Base-by-base conservation (phyloP, 306 rosid genomes). In the Glycyrrhiza uralensis region DNA sequence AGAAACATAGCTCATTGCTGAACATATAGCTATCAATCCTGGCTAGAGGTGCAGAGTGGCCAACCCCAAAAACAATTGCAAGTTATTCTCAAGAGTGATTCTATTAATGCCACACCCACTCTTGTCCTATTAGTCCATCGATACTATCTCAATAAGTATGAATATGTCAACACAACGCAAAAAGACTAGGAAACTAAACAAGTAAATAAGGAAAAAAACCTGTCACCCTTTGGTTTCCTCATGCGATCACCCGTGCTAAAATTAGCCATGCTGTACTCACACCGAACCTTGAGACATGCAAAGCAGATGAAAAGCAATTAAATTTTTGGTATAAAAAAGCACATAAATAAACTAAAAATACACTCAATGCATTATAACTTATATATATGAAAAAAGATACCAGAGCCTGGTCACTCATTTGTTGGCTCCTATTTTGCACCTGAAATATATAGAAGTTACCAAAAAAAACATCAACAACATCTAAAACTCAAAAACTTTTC, bases 201-300 rank as follows among this genome's bases (percentile, higher is more conserved):
- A 79, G 50, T 6, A 45, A 59, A 63, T 8, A 3, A 26, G 60
- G n/a, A n/a, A 11, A 81, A 29, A 55, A 93, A 62, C 97, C 96
- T 90, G 82, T 93, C 92, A 6, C 97, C 97, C 96, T 93, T 93
- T 1, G 90, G 87, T 69, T 87, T 93, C 80, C 97, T 86, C 91
- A 64, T 83, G 64, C 96, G 90, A 87, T 93, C 98, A 36, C 98
- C 98, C 0, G 97, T 88, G 76, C 98, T 90, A 80, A 90, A 93
- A 81, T 90, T 90, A 78, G 97, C 93, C 97, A 93, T 90, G 78
- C 85, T 93, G 67, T 90, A 93, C 71, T 93, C 98, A 66, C 97
- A 90, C 1, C 97, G 86, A 76, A 93, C 89, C 98, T 90, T 54
- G 74, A 66, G 19, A 38, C 17, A 76, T 29, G 46, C 26, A 51